Evolutionary conservation across 371 early-diverging fungal species (phyloP), one percentile per base, ranked within the genome.

Genomic region (Mucor velutinosus): DNA sequence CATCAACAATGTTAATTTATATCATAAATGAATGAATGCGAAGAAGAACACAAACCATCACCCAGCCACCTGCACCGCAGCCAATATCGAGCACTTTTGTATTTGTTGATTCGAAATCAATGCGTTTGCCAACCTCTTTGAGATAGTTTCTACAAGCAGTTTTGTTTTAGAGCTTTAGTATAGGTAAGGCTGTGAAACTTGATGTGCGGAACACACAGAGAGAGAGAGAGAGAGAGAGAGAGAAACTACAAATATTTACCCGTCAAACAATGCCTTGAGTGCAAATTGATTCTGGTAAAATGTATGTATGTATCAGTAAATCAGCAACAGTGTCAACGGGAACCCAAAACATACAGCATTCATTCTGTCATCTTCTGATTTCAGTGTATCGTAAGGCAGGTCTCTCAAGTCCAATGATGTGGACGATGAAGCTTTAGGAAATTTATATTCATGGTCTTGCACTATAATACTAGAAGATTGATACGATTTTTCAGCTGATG

Each of bases 21-120:
- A 19, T 32, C 41, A 17, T 15, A 32, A 10, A 19, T 32, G 21
- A 12, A 39, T 43, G 3, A 14, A 17, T 3, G 15, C 1, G n/a
- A 53, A 51, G 21, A 27, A 19, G 30, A 35, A 27, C 53, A 62
- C 49, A 56, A 47, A 75, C 76, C 73, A 75, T 58, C 15, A 73
- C 33, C 76, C 76, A 75, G n/a, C 55, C 62, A 10, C 76, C 76
- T 15, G 73, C 41, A 25, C 76, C 76, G 55, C 76, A 75, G n/a
- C 76, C 73, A 51, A 72, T 60, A 33, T 72, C 73, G 8, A 72
- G 58, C n/a, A 69, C 62, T 21, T 32, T 53, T 7, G 61, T 60
- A 21, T 33, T 8, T 21, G 27, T 19, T 19, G 61, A 57, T 58
- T 41, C 43, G n/a, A 69, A 69, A 62, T 65, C 66, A 19, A 72